Evolutionary conservation across 305 asterid genomes (phyloP).

Genomic region (Fraxinus floribunda): DNA sequence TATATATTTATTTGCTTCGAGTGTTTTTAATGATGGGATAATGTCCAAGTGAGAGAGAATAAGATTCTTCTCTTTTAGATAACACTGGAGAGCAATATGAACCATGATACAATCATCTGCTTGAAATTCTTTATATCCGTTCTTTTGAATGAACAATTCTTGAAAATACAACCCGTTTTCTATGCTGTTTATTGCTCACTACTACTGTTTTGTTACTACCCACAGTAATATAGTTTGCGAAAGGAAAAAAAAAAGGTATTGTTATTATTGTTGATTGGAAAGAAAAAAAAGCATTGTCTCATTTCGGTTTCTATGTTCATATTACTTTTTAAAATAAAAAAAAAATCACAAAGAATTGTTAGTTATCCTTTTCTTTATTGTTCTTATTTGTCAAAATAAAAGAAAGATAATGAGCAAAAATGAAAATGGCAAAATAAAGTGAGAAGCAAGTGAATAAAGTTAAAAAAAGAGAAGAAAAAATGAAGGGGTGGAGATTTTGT

Average conservation of each 20-base stretch:
- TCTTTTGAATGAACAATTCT: not conserved
- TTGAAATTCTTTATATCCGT: not conserved
- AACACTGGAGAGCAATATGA: not conserved
- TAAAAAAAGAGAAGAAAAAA: not conserved
- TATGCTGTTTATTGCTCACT: not conserved
- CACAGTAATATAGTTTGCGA: not conserved
- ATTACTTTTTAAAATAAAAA: not conserved
- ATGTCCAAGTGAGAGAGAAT: not conserved
- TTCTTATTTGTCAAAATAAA: not conserved
- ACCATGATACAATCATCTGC: not conserved
- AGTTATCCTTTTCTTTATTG: not conserved
- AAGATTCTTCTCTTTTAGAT: not conserved
- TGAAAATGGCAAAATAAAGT: not conserved
- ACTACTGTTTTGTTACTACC: not conserved
- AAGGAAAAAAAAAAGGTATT: not conserved
- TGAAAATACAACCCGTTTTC: not conserved
- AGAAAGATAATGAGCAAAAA: not conserved
- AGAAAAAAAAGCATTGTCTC: not conserved
- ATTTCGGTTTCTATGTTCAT: not conserved
- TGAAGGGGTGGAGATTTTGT: not conserved
- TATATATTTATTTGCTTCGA: not conserved
- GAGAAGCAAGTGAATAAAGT: not conserved
- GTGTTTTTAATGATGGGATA: not conserved
- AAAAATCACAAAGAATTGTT: not conserved
- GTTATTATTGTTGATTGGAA: not conserved